phyloP scores from a whole-genome alignment of 2,329 filamentous ascomycete genomes.

The Chaetomiaceae sp. region DNA sequence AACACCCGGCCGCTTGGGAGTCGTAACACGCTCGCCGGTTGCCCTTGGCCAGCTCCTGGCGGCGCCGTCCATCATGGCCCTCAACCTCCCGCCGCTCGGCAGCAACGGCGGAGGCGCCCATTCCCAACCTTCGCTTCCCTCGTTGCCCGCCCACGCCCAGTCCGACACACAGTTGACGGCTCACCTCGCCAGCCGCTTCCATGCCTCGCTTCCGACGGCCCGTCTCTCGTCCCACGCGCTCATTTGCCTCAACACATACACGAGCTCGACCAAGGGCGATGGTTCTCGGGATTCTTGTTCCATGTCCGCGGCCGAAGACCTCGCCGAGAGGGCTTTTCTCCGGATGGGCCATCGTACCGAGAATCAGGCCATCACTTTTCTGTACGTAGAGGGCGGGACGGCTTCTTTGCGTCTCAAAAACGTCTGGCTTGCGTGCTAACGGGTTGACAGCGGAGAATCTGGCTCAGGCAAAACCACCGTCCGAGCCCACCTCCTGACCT shows the following conservation, averaged over 20 bases:
- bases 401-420: no score
- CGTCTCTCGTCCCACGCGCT: slow-evolving; percentile 86
- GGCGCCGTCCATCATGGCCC: slow-evolving; percentile 48
- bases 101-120: slow-evolving; percentile 54
- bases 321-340: slow-evolving; percentile 80
- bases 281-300: slow-evolving; percentile 87
- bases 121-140: slow-evolving; percentile 80
- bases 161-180: slow-evolving; percentile 64
- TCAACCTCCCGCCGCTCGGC: slow-evolving; percentile 47
- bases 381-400: no score
- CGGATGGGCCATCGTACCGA: slow-evolving; percentile 83
- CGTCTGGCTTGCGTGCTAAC: slow-evolving; percentile 27
- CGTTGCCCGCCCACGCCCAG: slow-evolving; percentile 77
- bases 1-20: no score
- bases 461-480: slow-evolving; percentile 95
- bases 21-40: neutral
- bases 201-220: slow-evolving; percentile 83
- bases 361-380: slow-evolving; percentile 86
- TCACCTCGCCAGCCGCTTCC: slow-evolving; percentile 83
- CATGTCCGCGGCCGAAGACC: slow-evolving; percentile 85
- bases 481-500: slow-evolving; percentile 79
- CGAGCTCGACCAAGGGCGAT: slow-evolving; percentile 76
- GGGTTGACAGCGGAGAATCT: slow-evolving; percentile 71
- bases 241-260: slow-evolving; percentile 92
- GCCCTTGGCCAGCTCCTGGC: slow-evolving; percentile 25